Evolutionary conservation across 148 eudicot species (phyloP).

Genomic region (Rhododendron williamsianum): DNA sequence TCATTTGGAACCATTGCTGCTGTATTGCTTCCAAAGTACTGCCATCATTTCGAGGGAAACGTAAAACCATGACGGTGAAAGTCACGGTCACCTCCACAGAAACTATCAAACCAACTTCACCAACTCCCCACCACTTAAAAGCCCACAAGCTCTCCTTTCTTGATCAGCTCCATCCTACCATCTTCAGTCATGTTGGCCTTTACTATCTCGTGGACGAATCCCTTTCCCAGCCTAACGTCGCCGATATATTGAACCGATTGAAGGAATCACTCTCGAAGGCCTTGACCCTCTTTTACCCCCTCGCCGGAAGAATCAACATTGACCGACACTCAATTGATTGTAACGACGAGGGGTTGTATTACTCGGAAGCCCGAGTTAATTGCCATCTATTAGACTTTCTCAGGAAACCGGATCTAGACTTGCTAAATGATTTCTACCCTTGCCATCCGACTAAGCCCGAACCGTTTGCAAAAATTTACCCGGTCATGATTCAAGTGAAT

Average conservation of each 20-base stretch:
- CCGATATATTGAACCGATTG: background rate
- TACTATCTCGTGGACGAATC: conserved; percentile 8
- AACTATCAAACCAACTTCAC: background rate
- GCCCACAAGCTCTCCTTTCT: conserved; percentile 19
- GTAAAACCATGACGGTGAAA: background rate
- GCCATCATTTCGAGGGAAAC: background rate
- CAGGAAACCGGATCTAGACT: conserved; percentile 14
- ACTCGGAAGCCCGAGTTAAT: conserved; percentile 15
- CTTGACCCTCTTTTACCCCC: conserved; percentile 22
- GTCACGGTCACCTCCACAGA: background rate
- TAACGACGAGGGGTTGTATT: conserved; percentile 22
- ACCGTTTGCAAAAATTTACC: conserved; percentile 1
- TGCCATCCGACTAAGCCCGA: conserved; percentile 10
- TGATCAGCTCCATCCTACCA: conserved; percentile 18
- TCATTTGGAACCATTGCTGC: too few relatives aligned
- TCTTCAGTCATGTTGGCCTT: conserved; percentile 16
- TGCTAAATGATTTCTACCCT: conserved; percentile 14
- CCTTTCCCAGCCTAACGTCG: background rate
- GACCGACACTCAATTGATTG: conserved; percentile 18
- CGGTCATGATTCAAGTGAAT: conserved; percentile 20
- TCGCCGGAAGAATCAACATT: conserved; percentile 22
- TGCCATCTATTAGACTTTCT: conserved; percentile 12
- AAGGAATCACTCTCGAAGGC: conserved; percentile 19
- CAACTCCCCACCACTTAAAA: conserved; percentile 7
- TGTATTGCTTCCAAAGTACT: too few relatives aligned